Evolutionary conservation across 805 yeast species (phyloP).

Genomic region (Teunomyces pallodes): DNA sequence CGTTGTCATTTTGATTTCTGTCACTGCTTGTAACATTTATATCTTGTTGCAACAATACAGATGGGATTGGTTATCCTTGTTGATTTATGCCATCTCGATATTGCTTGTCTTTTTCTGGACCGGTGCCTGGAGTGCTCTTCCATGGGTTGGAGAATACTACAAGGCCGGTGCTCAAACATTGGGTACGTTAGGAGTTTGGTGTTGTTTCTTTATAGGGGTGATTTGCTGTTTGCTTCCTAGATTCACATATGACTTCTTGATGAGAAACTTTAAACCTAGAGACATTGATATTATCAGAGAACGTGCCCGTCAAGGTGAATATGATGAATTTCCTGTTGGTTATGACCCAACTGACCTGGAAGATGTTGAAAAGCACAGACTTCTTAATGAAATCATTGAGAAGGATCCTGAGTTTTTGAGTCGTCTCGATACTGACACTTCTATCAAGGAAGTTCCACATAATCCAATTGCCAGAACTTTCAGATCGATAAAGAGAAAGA

Average conservation of each 20-base stretch:
- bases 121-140: conserved; percentile 68
- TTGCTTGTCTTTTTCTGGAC: conserved; percentile 71
- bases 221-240: conserved; percentile 66
- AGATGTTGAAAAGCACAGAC: conserved; percentile 39
- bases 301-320: conserved; percentile 65
- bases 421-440: conserved; percentile 28
- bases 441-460: conserved; percentile 2
- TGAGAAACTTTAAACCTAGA: conserved; percentile 53
- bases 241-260: conserved; percentile 55
- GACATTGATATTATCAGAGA: conserved; percentile 77
- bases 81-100: conserved; percentile 57
- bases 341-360: conserved; percentile 80
- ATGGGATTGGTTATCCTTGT: conserved; percentile 75
- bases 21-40: conserved; percentile 63
- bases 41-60: conserved; percentile 66
- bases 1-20: conserved; percentile 63
- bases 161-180: conserved; percentile 64
- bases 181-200: conserved; percentile 66
- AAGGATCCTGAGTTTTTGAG: conserved; percentile 34
- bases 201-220: conserved; percentile 62
- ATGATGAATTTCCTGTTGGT: conserved; percentile 58
- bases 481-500: conserved; percentile 32
- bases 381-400: conserved; percentile 29
- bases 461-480: conserved; percentile 27
- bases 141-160: conserved; percentile 56